phyloP scores from a whole-genome alignment of 2,329 filamentous ascomycete species.

The Sporothrix inflata region DNA sequence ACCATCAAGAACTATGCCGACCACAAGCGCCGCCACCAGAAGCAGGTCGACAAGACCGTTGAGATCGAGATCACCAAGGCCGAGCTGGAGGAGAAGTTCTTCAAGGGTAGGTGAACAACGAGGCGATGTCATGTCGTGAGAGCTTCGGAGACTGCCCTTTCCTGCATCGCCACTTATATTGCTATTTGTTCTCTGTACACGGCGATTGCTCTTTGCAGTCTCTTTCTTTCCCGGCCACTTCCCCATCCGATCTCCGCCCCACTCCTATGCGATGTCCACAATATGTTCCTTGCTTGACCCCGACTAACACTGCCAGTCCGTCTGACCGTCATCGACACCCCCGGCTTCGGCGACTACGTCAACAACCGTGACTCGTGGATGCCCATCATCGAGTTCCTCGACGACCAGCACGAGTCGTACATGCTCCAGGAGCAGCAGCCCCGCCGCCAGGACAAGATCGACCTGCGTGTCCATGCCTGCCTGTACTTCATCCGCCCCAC shows the following conservation, averaged over 20 bases:
- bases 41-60: constrained; percentile 99
- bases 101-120: constrained; percentile 74
- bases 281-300: neutral
- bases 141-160: neutral
- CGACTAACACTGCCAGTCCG: constrained; percentile 65
- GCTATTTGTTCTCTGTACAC: neutral
- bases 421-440: constrained; percentile 99
- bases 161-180: neutral
- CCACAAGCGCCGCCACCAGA: constrained; percentile 98
- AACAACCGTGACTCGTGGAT: constrained; percentile 99
- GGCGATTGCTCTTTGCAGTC: neutral
- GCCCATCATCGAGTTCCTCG: constrained; percentile 99
- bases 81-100: constrained; percentile 99
- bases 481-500: constrained; percentile 99
- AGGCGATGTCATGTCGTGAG: neutral
- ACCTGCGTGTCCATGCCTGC: constrained; percentile 97
- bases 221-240: neutral
- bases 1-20: constrained; percentile 99
- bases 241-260: neutral
- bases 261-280: neutral
- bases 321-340: constrained; percentile 97
- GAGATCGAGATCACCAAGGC: constrained; percentile 99
- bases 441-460: constrained; percentile 96
- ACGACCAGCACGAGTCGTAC: constrained; percentile 99
- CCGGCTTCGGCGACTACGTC: constrained; percentile 98